These are phyloP conservation scores for Anastatica hierochuntica DNA, from an alignment of 345 rosid genomes.

Conservation along the genomic window DNA sequence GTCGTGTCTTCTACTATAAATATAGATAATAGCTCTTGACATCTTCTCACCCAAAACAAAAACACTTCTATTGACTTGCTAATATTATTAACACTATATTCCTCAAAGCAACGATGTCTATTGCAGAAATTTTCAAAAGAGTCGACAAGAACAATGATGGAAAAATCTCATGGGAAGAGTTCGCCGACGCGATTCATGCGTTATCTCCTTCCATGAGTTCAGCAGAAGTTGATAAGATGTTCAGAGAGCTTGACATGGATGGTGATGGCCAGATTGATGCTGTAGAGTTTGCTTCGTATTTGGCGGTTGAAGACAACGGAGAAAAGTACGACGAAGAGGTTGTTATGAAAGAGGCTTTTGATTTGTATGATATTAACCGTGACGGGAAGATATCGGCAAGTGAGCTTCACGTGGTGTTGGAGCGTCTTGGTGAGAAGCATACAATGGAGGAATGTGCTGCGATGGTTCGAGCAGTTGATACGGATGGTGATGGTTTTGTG, in stretches of 20 bases:
- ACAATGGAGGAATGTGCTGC: not conserved
- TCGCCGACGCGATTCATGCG: not conserved
- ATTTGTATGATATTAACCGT: slow-evolving; percentile 11
- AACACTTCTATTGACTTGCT: no score
- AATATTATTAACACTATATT: no score
- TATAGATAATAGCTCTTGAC: no score
- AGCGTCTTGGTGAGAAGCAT: not conserved
- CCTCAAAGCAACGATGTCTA: no score
- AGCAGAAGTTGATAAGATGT: slow-evolving; percentile 12
- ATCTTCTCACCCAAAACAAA: no score
- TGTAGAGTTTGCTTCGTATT: not conserved
- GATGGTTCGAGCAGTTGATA: slow-evolving; percentile 6
- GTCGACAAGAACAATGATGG: slow-evolving; percentile 16
- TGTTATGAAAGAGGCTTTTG: not conserved
- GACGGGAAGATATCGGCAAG: slow-evolving; percentile 15
- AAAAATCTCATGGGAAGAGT: slow-evolving; percentile 17
- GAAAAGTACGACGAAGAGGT: no score
- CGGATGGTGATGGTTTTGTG: slow-evolving; percentile 5
- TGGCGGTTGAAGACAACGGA: no score
- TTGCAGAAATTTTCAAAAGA: not conserved
- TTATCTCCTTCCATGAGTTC: slow-evolving; percentile 5
- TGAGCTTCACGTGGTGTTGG: slow-evolving; percentile 8
- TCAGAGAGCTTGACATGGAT: slow-evolving; percentile 2
- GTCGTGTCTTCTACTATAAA: no score
- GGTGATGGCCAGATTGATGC: slow-evolving; percentile 3